Base-by-base conservation (phyloP, 805 yeast genomes). In the Scheffersomyces ergatensis region DNA sequence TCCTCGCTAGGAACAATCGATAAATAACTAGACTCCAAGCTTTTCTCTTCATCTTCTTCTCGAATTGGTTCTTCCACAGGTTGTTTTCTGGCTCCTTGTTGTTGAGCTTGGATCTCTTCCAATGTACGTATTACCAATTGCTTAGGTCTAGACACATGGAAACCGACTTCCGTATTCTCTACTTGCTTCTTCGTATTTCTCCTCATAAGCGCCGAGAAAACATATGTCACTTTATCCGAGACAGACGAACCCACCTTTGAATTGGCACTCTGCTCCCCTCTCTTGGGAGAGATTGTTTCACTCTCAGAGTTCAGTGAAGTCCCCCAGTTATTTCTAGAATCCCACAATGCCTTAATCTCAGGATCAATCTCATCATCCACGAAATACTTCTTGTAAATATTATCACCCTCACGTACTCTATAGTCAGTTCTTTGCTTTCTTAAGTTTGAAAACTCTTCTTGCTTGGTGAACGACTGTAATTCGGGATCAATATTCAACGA, bases 401-500 rank as follows among this genome's bases (percentile, higher is more conserved):
- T 48, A 53, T 82, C 87, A 1, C 78, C 82, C 52, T 82, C 87
- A 43, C 87, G 63, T 1, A 75, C 74, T 0, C 82, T 74, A 55
- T 80, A 80, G 53, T 82, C 82, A 9, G 60, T 70, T 15, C 48
- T 42, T 25, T 46, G 52, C 34, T 49, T 56, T 25, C 62, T 34
- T 11, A 45, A 33, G 34, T 49, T 43, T 4, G 51, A 35, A 9
- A 32, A 32, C 13, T 29, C 9, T 29, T 29, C 32, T 29, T 29
- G 32, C 19, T 17, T 32, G 4, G 23, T 18, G n/a, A 32, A 32
- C 19, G 34, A 32, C 15, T 30, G 29, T 25, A 25, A 25, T 11
- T 25, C 29, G 11, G 29, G 13, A 29, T 15, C 32, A 29, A 15
- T 29, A 5, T 14, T 15, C n/a, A 29, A 29, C 15, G 32, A 29